Conservation (phyloP, 1,284 basidiomycete genomes). For the Phlebopus sp. region DNA sequence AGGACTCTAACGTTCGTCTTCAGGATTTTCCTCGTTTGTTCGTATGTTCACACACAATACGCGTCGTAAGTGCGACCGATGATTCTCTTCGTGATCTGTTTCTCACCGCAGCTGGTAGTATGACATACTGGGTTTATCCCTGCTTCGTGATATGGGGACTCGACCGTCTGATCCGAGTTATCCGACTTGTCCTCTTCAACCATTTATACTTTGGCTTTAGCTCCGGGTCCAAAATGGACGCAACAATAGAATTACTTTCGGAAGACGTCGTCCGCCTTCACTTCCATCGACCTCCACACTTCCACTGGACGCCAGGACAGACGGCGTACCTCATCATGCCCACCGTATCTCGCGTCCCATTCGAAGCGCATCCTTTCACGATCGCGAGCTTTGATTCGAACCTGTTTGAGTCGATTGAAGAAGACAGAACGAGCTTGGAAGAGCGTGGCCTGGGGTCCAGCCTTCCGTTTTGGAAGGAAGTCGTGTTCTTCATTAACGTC, state of each 20-base stretch:
- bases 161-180: slow-evolving; percentile 50
- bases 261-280: slow-evolving; percentile 8
- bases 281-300: slow-evolving; percentile 7
- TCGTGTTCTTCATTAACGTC: slow-evolving; percentile 46
- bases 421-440: not conserved
- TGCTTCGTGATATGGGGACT: slow-evolving; percentile 59
- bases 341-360: slow-evolving; percentile 35
- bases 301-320: slow-evolving; percentile 41
- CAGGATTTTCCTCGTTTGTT: slow-evolving; percentile 39
- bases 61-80: not conserved
- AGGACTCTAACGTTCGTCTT: slow-evolving; percentile 1
- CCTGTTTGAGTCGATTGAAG: not conserved
- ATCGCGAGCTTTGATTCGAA: slow-evolving; percentile 40
- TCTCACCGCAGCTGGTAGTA: slow-evolving; percentile 19
- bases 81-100: not conserved
- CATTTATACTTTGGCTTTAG: slow-evolving; percentile 13
- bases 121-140: slow-evolving; percentile 45
- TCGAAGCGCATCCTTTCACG: slow-evolving; percentile 51
- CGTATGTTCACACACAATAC: slow-evolving; percentile 40
- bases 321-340: slow-evolving; percentile 43
- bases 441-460: not conserved
- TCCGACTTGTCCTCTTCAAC: slow-evolving; percentile 52
- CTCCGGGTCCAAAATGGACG: slow-evolving; percentile 12
- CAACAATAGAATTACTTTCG: slow-evolving; percentile 7
- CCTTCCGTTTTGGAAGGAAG: slow-evolving; percentile 31